A percentile compares a stretch with the other conserved stretches of the same genome.
These are phyloP conservation scores for Boletus pseudopeckii DNA, from an alignment of 768 basidiomycete species.

Conservation along the genomic window DNA sequence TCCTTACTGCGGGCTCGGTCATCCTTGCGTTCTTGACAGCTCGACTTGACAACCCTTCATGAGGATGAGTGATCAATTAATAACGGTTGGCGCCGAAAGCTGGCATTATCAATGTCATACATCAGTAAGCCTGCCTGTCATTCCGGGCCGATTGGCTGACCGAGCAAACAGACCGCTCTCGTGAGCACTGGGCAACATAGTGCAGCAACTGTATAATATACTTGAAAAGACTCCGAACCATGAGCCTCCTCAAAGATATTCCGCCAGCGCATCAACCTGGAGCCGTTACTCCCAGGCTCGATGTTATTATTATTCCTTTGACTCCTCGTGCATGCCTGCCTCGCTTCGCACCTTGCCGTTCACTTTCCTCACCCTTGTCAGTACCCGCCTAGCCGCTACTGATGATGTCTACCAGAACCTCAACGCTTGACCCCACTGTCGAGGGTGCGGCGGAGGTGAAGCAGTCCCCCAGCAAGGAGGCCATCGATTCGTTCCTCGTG, in stretches of 20 bases:
- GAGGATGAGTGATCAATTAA: background rate
- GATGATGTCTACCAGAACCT: constrained; percentile 8
- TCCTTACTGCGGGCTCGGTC: background rate
- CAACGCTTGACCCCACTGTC: constrained; percentile 2
- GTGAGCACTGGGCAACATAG: background rate
- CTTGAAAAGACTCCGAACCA: background rate
- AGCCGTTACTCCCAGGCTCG: background rate
- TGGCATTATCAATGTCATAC: background rate
- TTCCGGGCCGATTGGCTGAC: background rate
- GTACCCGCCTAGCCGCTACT: background rate
- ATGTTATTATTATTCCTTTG: constrained; percentile 7
- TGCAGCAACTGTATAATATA: background rate
- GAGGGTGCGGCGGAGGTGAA: constrained; percentile 7
- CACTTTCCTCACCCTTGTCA: background rate
- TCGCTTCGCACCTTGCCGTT: background rate
- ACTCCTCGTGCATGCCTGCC: background rate
- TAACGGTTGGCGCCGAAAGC: background rate
- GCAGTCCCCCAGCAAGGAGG: background rate
- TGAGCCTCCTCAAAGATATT: background rate
- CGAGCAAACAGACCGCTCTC: background rate
- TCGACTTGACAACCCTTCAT: background rate
- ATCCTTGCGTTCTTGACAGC: background rate
- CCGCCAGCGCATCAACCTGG: background rate
- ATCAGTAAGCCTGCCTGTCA: background rate
- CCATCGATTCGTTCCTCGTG: constrained; percentile 27